Conservation (phyloP, 495 filamentous ascomycete genomes). For the Hypoxylon fragiforme region DNA sequence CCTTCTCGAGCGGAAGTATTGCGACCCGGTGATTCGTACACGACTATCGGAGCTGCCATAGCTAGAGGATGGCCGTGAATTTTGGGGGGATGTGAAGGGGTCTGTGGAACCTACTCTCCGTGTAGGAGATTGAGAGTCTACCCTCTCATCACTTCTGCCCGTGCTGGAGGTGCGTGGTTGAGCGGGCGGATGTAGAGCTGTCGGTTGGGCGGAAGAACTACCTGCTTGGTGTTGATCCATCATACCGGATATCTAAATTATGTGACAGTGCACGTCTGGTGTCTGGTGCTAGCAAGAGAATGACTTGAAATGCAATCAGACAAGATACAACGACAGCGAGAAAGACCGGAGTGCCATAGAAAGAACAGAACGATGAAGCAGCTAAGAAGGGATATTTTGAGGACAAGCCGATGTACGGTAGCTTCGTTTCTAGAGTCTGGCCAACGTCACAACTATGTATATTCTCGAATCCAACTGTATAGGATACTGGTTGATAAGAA, state of each 20-base stretch:
- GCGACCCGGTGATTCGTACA: slow-evolving; percentile 40
- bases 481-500: slow-evolving; percentile 1
- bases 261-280: neutral
- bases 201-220: slow-evolving; percentile 32
- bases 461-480: neutral
- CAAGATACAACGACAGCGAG: neutral
- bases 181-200: slow-evolving; percentile 40
- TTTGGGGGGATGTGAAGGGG: slow-evolving; percentile 61
- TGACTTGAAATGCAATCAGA: neutral
- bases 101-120: slow-evolving; percentile 42
- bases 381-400: neutral
- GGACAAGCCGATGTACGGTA: neutral
- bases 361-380: neutral
- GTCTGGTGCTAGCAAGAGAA: neutral
- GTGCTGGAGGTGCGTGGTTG: slow-evolving; percentile 45
- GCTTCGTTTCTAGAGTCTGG: neutral
- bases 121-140: slow-evolving; percentile 42
- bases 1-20: slow-evolving; percentile 76
- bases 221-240: slow-evolving; percentile 33
- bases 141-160: slow-evolving; percentile 41
- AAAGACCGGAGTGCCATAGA: neutral
- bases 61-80: slow-evolving; percentile 58
- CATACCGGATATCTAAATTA: neutral
- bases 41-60: slow-evolving; percentile 52
- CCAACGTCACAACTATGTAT: neutral